phyloP scores from a whole-genome alignment of 345 rosid genomes.

The Gossypium sturtianum region DNA sequence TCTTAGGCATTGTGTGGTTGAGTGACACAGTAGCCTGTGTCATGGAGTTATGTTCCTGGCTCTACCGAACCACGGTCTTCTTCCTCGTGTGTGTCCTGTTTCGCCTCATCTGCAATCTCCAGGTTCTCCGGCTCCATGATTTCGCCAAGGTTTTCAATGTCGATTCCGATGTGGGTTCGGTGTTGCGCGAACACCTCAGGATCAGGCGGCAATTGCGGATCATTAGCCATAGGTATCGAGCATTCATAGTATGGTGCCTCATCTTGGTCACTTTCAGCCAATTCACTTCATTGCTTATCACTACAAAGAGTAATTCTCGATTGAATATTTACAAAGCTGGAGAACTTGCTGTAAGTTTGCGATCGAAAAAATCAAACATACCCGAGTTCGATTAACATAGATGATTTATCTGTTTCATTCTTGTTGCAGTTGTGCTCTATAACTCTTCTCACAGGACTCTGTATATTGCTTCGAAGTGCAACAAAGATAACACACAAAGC shows the following conservation, averaged over 20 bases:
- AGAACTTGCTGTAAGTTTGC: no score
- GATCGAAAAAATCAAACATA: neutral
- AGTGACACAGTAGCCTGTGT: constrained; percentile 75
- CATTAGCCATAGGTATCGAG: no score
- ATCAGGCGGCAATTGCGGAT: no score
- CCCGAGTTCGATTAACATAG: constrained; percentile 53
- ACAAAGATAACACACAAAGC: constrained; percentile 90
- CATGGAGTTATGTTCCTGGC: constrained; percentile 87
- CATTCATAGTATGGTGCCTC: no score
- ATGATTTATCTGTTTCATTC: constrained; percentile 23
- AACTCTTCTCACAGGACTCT: constrained; percentile 56
- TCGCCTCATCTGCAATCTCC: constrained; percentile 80
- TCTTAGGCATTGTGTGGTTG: constrained; percentile 64
- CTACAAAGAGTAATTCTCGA: no score
- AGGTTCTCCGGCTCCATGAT: constrained; percentile 85
- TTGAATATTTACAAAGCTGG: no score
- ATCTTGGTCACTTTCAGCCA: no score
- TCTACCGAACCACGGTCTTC: constrained; percentile 72
- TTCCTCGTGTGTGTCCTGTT: constrained; percentile 82
- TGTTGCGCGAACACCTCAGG: no score
- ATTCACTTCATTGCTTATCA: no score
- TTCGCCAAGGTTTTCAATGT: constrained; percentile 61
- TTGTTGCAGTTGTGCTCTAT: constrained; percentile 41
- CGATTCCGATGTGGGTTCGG: constrained; percentile 42
- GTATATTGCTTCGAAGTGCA: constrained; percentile 54